Evolutionary conservation across 2,329 filamentous ascomycete genomes (phyloP), one percentile per base, ranked within the genome.

Genomic region (Cladophialophora immunda): DNA sequence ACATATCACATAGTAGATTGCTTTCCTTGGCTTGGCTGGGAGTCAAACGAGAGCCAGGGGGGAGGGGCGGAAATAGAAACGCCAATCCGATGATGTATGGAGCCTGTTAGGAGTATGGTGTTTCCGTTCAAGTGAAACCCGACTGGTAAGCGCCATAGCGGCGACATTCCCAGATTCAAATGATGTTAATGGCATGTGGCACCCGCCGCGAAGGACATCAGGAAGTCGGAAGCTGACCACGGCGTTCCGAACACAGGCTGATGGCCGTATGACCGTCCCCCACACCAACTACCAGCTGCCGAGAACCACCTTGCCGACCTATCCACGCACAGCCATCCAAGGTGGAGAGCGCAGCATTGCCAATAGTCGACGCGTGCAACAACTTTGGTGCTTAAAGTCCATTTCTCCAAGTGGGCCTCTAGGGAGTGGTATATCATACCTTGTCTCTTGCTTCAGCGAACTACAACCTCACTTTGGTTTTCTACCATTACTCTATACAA

Each of bases 181-280:
- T 25, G 8, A 50, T 25, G 45, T 11, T 11, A 27, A 27, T 50
- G 19, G 19, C 19, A 50, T 50, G 19, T 25, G 45, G 19, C 8
- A 25, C 8, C 1, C 4, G 13, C 19, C 19, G 9, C 13, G 29
- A 32, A 57, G 54, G 54, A 22, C 30, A 8, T n/a, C 54, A 25
- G 29, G 25, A 34, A 15, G 19, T 59, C 57, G 57, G 57, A 47
- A 50, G 30, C 17, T n/a, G 25, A 30, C 8, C 25, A 47, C 38
- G 38, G 36, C 27, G 36, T 59, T 59, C 57, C 57, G 57, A 59
- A 36, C 38, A 29, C n/a, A 22, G 29, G 34, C 19, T 38, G n/a
- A 27, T 41, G 38, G 19, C 36, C 47, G 36, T 29, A 41, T 41
- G n/a, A 41, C 38, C 15, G 38, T 59, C 38, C 57, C 29, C 57